phyloP scores from a whole-genome alignment of 2,329 filamentous ascomycete species.

The Diatrype stigma region DNA sequence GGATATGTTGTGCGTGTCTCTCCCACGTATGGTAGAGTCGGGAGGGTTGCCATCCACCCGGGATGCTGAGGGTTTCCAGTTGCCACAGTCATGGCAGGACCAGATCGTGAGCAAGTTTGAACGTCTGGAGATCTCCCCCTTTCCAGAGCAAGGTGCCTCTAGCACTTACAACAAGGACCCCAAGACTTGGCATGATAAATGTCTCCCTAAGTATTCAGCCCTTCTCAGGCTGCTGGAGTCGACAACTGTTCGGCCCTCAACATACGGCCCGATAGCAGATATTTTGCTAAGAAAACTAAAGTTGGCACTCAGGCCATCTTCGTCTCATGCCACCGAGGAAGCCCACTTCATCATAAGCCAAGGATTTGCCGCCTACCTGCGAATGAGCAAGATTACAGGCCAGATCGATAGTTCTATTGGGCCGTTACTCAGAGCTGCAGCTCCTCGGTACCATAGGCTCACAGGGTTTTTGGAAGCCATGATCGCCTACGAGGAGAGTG shows the following conservation, averaged over 20 bases:
- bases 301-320: constrained; percentile 58
- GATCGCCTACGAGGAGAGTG: constrained; percentile 47
- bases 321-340: constrained; percentile 55
- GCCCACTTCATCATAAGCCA: constrained; percentile 71
- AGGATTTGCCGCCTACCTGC: constrained; percentile 69
- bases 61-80: constrained; percentile 49
- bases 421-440: constrained; percentile 60
- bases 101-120: constrained; percentile 69
- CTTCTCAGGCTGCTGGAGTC: constrained; percentile 60
- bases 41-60: constrained; percentile 49
- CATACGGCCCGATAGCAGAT: constrained; percentile 61
- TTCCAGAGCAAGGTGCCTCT: constrained; percentile 56
- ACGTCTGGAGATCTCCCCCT: constrained; percentile 58
- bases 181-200: constrained; percentile 57
- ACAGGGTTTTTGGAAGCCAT: constrained; percentile 64
- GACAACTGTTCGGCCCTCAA: constrained; percentile 61
- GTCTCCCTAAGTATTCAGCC: constrained; percentile 64
- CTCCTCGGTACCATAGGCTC: constrained; percentile 61
- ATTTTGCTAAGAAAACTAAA: constrained; percentile 63
- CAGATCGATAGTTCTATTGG: constrained; percentile 59
- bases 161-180: constrained; percentile 54
- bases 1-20: constrained; percentile 62
- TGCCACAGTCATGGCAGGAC: constrained; percentile 68
- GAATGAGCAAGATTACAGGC: constrained; percentile 57
- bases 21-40: constrained; percentile 60